Evolutionary conservation across 2,329 filamentous ascomycete species (phyloP).

Genomic region (Exophiala sp.): DNA sequence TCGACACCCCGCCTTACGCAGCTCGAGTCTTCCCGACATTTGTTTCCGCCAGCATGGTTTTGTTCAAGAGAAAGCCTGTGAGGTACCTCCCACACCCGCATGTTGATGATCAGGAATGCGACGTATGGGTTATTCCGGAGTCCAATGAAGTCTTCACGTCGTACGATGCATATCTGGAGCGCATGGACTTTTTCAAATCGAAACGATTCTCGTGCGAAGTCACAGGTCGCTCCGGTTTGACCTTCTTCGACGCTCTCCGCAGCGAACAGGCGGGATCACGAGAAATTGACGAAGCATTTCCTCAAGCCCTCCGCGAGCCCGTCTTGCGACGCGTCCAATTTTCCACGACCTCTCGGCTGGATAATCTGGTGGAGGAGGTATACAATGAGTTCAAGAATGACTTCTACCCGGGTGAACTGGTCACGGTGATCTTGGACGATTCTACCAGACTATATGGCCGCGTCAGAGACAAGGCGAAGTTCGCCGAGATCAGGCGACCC

Average conservation of each 20-base stretch:
- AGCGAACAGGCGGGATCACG: conserved; percentile 71
- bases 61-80: conserved; percentile 94
- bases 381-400: conserved; percentile 70
- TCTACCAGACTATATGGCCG: conserved; percentile 61
- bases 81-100: conserved; percentile 66
- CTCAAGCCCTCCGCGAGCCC: conserved; percentile 82
- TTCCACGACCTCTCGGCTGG: conserved; percentile 79
- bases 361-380: conserved; percentile 54
- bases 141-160: conserved; percentile 84
- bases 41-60: conserved; percentile 56
- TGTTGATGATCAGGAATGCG: conserved; percentile 72
- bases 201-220: conserved; percentile 93
- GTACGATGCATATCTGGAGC: conserved; percentile 80
- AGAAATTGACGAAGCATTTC: conserved; percentile 87
- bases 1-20: conserved; percentile 2
- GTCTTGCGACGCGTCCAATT: conserved; percentile 89
- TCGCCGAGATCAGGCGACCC: conserved; percentile 52
- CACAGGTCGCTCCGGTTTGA: conserved; percentile 83
- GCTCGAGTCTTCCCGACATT: background rate
- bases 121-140: conserved; percentile 87
- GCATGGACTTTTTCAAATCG: conserved; percentile 38
- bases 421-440: conserved; percentile 64
- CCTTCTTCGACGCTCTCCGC: conserved; percentile 84
- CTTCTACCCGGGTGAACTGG: conserved; percentile 82
- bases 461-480: conserved; percentile 79